These are phyloP conservation scores for Ogataea parapolymorpha DNA, from an alignment of 805 yeast species.

Conservation along the genomic window DNA sequence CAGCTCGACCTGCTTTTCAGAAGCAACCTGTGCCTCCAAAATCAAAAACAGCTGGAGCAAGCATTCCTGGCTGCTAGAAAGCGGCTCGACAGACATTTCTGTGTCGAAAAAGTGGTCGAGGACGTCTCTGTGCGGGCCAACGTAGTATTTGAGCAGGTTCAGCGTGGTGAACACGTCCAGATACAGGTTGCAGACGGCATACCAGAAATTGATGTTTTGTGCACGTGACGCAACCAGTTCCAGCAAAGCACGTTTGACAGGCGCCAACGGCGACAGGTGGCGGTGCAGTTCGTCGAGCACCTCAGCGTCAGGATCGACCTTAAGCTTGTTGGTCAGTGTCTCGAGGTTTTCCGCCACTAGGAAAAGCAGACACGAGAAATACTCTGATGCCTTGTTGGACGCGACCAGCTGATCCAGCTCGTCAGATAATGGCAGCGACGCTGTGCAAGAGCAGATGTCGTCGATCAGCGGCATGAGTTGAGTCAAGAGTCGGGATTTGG, in stretches of 20 bases:
- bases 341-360: conserved; percentile 16
- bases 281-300: conserved; percentile 12
- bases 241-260: conserved; percentile 10
- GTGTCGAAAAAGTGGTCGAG: conserved; percentile 32
- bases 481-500: conserved; percentile 4
- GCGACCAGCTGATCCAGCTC: conserved; percentile 1
- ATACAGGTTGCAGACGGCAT: conserved; percentile 9
- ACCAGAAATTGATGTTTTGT: conserved; percentile 8
- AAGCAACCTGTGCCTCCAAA: conserved; percentile 47
- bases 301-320: conserved; percentile 12
- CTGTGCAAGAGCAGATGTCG: conserved; percentile 9
- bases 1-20: conserved; percentile 34
- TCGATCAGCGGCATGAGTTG: conserved; percentile 6
- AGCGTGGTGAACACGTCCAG: conserved; percentile 24
- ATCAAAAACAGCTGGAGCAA: conserved; percentile 44
- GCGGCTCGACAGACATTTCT: conserved; percentile 27
- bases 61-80: conserved; percentile 29
- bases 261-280: conserved; percentile 9
- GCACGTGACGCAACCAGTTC: conserved; percentile 1
- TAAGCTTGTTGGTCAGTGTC: conserved; percentile 8
- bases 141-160: conserved; percentile 22
- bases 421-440: background rate
- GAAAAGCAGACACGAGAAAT: conserved; percentile 9
- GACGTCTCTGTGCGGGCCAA: conserved; percentile 34
- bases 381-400: conserved; percentile 5